phyloP scores from a whole-genome alignment of 2,329 filamentous ascomycete species.

The Monosporascus sp. region DNA sequence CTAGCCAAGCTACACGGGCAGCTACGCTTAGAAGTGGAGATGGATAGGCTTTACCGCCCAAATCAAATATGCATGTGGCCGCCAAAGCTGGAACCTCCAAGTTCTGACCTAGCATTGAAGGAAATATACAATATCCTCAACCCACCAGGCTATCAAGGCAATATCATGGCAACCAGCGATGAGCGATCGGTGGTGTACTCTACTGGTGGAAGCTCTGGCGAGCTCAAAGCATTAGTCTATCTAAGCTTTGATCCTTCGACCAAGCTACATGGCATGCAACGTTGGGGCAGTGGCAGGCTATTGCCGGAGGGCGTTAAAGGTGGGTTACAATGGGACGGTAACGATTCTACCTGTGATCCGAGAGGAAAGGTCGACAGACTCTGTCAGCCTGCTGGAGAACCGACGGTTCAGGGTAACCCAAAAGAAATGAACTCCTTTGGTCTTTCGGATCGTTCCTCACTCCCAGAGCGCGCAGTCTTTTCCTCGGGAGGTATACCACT shows the following conservation, averaged over 20 bases:
- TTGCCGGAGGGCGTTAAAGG: constrained; percentile 10
- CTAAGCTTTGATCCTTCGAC: constrained; percentile 24
- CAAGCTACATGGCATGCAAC: constrained; percentile 16
- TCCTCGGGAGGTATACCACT: neutral
- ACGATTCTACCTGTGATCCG: neutral
- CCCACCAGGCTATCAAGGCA: constrained; percentile 11
- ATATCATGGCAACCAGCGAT: constrained; percentile 17
- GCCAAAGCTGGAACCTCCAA: too few relatives aligned
- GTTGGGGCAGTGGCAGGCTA: constrained; percentile 10
- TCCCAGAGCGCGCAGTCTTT: constrained; percentile 2
- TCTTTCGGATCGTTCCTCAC: constrained; percentile 1
- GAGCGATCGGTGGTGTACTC: constrained; percentile 23
- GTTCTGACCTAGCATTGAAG: constrained; percentile 7
- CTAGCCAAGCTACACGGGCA: neutral
- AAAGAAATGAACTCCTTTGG: neutral
- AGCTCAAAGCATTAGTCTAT: constrained; percentile 18
- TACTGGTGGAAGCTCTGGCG: constrained; percentile 10
- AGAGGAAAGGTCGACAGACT: neutral
- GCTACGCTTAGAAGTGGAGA: constrained; percentile 1
- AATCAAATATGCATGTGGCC: constrained; percentile 23
- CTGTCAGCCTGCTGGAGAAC: too few relatives aligned
- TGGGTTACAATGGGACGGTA: neutral
- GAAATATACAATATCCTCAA: constrained; percentile 18
- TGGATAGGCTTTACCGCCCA: constrained; percentile 7
- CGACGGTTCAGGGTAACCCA: too few relatives aligned